phyloP scores from a whole-genome alignment of 371 early-diverging fungal genomes.

The Lichtheimia ornata region DNA sequence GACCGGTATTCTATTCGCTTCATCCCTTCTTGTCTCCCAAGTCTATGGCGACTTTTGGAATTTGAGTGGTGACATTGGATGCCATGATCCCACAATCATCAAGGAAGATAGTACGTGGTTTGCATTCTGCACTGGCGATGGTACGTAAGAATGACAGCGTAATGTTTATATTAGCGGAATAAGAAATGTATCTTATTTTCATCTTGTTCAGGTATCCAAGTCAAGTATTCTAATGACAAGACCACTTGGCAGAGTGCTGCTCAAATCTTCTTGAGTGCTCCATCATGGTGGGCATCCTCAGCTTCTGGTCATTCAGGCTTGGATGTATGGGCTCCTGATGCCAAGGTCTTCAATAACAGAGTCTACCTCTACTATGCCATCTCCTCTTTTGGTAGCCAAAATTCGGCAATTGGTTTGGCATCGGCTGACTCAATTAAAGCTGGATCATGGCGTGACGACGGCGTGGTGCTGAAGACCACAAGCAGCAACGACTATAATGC shows the following conservation, averaged over 20 bases:
- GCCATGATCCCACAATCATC: constrained; percentile 14
- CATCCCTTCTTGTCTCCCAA: neutral
- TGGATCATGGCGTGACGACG: constrained; percentile 17
- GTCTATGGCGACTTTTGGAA: constrained; percentile 9
- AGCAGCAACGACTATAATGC: constrained; percentile 11
- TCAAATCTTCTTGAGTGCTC: constrained; percentile 12
- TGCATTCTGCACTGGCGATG: constrained; percentile 13
- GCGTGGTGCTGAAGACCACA: constrained; percentile 8
- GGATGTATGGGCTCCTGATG: constrained; percentile 17
- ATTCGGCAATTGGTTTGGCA: constrained; percentile 13
- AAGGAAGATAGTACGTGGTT: constrained; percentile 12
- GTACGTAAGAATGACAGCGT: neutral
- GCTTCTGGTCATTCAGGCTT: constrained; percentile 7
- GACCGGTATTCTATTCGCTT: too few species aligned
- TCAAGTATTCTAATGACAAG: constrained; percentile 2
- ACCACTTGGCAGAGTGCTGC: constrained; percentile 10
- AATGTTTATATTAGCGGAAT: neutral
- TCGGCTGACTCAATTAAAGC: constrained; percentile 7
- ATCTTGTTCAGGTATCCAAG: constrained; percentile 13
- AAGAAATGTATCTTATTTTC: neutral
- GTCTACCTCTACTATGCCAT: constrained; percentile 15
- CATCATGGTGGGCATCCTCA: constrained; percentile 7
- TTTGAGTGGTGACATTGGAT: constrained; percentile 9
- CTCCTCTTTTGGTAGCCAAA: constrained; percentile 10
- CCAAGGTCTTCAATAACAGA: constrained; percentile 5